phyloP scores from a whole-genome alignment of 768 basidiomycete species.

The Paxillus involutus region DNA sequence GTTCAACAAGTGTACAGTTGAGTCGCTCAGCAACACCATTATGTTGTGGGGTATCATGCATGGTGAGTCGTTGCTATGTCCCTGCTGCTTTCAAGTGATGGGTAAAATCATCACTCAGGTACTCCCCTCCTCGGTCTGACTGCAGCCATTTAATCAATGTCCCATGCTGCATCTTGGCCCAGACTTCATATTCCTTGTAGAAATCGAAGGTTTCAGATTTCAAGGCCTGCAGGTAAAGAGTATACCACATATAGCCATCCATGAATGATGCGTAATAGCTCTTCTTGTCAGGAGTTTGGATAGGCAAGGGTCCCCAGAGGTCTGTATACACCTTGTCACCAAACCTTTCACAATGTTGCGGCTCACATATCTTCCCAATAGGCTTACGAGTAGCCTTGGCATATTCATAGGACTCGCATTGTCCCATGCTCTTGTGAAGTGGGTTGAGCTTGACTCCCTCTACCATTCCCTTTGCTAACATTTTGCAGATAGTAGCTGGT shows the following conservation, averaged over 20 bases:
- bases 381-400: constrained; percentile 6
- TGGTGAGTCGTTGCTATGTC: background rate
- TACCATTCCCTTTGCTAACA: background rate
- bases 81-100: background rate
- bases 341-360: too few relatives aligned
- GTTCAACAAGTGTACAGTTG: too few relatives aligned
- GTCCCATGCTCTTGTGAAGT: background rate
- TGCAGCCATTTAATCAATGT: background rate
- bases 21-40: too few relatives aligned
- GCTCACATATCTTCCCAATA: background rate
- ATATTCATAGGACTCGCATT: constrained; percentile 7
- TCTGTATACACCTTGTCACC: constrained; percentile 18
- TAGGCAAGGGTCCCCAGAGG: constrained; percentile 25
- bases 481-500: background rate
- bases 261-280: constrained; percentile 25
- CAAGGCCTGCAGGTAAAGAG: too few relatives aligned
- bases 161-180: background rate
- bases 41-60: too few relatives aligned
- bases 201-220: background rate
- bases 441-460: background rate
- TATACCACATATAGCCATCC: constrained; percentile 11
- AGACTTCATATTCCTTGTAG: background rate
- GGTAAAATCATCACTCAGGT: background rate
- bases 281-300: constrained; percentile 14
- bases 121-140: background rate